Base-by-base conservation (phyloP, 495 filamentous ascomycete species). In the Podospora australis region DNA sequence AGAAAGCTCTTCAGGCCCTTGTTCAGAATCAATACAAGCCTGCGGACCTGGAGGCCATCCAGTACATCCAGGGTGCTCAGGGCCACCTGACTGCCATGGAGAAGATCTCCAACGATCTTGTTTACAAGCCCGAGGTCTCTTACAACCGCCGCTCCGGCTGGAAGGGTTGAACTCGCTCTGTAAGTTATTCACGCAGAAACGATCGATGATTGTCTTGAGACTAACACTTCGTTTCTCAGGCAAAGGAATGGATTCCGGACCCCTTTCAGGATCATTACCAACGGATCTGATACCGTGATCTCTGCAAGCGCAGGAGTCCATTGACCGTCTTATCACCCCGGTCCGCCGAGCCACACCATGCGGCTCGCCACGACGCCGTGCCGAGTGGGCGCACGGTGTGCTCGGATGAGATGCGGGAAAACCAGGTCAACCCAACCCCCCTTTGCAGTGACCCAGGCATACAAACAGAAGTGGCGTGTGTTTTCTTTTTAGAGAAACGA, bases 51-150 rank as follows among this genome's bases (percentile, higher is more conserved):
- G 65, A 68, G 28, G 63, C 56, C 48, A 48, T 73, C 44, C 70
- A 71, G 42, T 59, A 65, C 48, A 60, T 74, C 56, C 59, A 63
- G 46, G 68, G 73, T 43, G 65, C 68, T 36, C 66, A 70, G 56
- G 60, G 58, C 2, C 71, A 72, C 54, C 48, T 75, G 39, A 60
- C 54, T 41, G 65, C 69, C 56, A 71, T 75, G 65, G 63, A 65
- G 19, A 71, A 64, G 56, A 60, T 64, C 47, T 60, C 60, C 6
- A 55, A 64, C 21, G 55, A 53, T 17, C 49, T 60, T 24, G 39
- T 58, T 36, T 51, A 47, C 48, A 57, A 57, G 58, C 44, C 54
- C 16, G 54, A 60, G n/a, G 48, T 53, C 29, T 43, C 49, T 23
- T 44, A 55, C 6, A 56, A 56, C 40, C 54, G 55, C 45, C 58